Evolutionary conservation across 495 filamentous ascomycete genomes (phyloP), one percentile per base, ranked within the genome.

Genomic region (Coniosporium apollinis): DNA sequence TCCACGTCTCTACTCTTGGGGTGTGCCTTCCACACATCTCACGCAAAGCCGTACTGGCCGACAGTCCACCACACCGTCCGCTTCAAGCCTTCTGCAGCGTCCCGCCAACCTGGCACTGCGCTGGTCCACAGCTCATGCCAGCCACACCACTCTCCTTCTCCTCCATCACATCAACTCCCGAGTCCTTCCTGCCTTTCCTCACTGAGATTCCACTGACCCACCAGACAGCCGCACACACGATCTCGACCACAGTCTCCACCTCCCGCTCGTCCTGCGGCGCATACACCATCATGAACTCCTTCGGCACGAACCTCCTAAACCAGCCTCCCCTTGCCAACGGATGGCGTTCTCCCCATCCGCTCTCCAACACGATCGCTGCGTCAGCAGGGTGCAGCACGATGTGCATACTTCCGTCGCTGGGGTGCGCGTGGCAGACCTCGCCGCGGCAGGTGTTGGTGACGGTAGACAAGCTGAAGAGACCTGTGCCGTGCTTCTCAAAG

Each of bases 331-430:
- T 72, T 2, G 80, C 74, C 41, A 92, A 64, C 1, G 80, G 80
- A 55, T 92, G 83, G n/a, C 83, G 63, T 55, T 93, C 70, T n/a
- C 79, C 85, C 83, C 82, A 92, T 14, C 83, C 79, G 28, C 70
- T 72, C 39, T 84, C 74, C 22, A 93, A 58, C 14, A 93, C 64
- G 44, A 74, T 65, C 49, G 65, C 72, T 29, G 78, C 80, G 54
- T 94, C 85, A 19, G 76, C 70, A 1, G 82, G 81, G 37, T 85
- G 72, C 16, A 93, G 58, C 10, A 70, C 72, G 45, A 86, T 48
- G 55, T 94, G 85, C 61, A 85, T 58, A 5, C 71, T 78, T 36
- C 72, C 64, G 39, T 94, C 85, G 30, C 63, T 66, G 5, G 66
- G 62, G 52, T 94, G 85, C 7, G 82, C 63, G 55, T 94, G 86